Percentiles rank a stretch among this genome's conserved stretches.
phyloP scores from a whole-genome alignment of 148 eudicot genomes.

The Pharnaceum exiguum region DNA sequence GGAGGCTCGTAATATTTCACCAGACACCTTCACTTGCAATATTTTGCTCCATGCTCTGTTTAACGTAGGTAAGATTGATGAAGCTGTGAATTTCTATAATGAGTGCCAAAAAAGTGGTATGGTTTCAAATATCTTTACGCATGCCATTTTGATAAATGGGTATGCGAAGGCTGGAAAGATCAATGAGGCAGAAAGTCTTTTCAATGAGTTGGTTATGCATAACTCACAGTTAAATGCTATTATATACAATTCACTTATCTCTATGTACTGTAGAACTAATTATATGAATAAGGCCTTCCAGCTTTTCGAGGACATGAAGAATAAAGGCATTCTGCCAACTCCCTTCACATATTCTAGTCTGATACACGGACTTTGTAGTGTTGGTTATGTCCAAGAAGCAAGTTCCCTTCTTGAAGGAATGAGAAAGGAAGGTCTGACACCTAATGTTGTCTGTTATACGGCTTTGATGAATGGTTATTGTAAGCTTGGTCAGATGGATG shows the following conservation, averaged over 20 bases:
- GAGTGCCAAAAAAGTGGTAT: constrained; percentile 47
- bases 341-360: constrained; percentile 58
- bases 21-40: constrained; percentile 55
- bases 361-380: constrained; percentile 54
- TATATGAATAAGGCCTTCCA: constrained; percentile 54
- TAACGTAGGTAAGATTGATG: constrained; percentile 57
- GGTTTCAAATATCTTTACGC: constrained; percentile 46
- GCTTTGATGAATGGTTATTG: constrained; percentile 73
- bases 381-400: constrained; percentile 51
- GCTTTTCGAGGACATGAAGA: constrained; percentile 63
- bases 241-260: constrained; percentile 63
- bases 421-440: constrained; percentile 51
- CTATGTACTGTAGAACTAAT: constrained; percentile 46
- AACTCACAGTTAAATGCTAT: constrained; percentile 44
- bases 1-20: constrained; percentile 45
- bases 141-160: constrained; percentile 67
- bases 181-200: constrained; percentile 52
- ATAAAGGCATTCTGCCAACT: constrained; percentile 53
- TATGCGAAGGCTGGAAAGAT: constrained; percentile 60
- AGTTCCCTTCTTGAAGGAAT: constrained; percentile 45
- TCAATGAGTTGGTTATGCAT: constrained; percentile 41
- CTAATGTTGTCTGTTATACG: constrained; percentile 72
- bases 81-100: constrained; percentile 56
- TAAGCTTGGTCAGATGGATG: constrained; percentile 73
- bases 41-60: constrained; percentile 49